Percentiles rank a stretch among this genome's conserved stretches.
Evolutionary conservation across 2,329 filamentous ascomycete genomes (phyloP).

Genomic region (Epichloe gansuensis): DNA sequence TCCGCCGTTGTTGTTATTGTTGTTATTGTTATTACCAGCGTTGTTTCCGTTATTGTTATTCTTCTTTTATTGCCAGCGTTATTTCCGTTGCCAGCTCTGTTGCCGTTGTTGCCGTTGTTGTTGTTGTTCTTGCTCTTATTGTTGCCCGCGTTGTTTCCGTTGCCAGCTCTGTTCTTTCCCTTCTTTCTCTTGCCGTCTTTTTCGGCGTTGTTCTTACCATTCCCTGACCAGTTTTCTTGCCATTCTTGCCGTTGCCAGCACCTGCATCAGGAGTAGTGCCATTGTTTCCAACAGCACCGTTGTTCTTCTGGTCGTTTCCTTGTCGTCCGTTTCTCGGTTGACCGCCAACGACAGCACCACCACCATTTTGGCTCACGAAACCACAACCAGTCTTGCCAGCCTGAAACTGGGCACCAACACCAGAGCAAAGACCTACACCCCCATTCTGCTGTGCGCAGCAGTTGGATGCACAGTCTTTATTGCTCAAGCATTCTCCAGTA

Average conservation of each 20-base stretch:
- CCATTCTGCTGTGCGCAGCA: constrained; percentile 17
- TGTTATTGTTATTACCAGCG: too few relatives aligned
- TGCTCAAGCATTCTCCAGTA: constrained; percentile 17
- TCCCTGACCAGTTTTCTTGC: not conserved
- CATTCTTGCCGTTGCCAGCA: not conserved
- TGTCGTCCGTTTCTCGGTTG: not conserved
- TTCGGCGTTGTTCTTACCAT: not conserved
- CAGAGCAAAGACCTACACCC: constrained; percentile 18
- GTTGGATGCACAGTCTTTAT: constrained; percentile 15
- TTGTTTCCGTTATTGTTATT: too few relatives aligned
- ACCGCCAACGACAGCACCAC: not conserved
- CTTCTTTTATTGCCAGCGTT: too few relatives aligned
- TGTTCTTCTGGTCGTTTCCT: not conserved
- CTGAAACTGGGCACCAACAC: constrained; percentile 17
- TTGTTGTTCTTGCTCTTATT: not conserved
- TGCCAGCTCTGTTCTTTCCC: not conserved
- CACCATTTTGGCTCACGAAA: constrained; percentile 13
- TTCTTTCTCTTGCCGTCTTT: not conserved
- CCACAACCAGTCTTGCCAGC: constrained; percentile 20
- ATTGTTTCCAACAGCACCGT: not conserved
- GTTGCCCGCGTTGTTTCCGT: not conserved
- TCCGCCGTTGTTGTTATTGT: too few relatives aligned
- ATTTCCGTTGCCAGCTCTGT: too few relatives aligned
- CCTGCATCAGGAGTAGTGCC: not conserved
- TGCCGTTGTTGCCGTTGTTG: too few relatives aligned